Evolutionary conservation across 768 basidiomycete genomes (phyloP), one percentile per base, ranked within the genome.

Genomic region (Paxillus ammoniavirescens): DNA sequence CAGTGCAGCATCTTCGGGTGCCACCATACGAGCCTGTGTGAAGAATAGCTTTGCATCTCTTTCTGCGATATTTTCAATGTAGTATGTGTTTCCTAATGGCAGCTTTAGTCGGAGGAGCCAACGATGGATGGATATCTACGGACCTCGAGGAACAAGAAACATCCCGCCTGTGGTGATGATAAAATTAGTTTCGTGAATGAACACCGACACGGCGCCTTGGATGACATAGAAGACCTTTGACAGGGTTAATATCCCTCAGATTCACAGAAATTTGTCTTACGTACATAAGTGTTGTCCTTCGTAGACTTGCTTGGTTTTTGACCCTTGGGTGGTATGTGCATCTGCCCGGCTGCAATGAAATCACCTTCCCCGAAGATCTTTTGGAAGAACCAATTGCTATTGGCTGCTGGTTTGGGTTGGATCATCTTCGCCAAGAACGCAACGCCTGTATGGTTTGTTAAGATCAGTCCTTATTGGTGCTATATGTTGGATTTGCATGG

Each of bases 281-380:
- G 60, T 57, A 93, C 92, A 66, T 91, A 95, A 23, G 91, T 91
- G 61, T 98, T 99, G 64, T 98, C 97, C 65, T 90, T 94, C 1
- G 93, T 84, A 21, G 82, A 80, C 67, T 98, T 98, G 54, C 81
- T 84, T 13, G 90, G 89, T 70, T 99, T 99, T 55, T 81, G 76
- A n/a, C 82, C 81, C 7, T 81, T 75, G 1, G 89, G 82, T 4
- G 93, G 93, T 38, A 98, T 88, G 49, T 81, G 76, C 42, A 98
- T 77, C 57, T 93, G 83, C 0, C 97, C 97, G 30, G 92, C 88
- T 1, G 94, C 96, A 55, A 98, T 84, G 66, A 91, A 98, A 42
- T 91, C 84, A 43, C 84, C 90, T 57, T 98, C 96, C 26, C 88
- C 86, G 63, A 95, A 96, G 18, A 97, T 81, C 72, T 93, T 95